phyloP scores from a whole-genome alignment of 1,139 yeast genomes.

The Suhomyces coccinellae region DNA sequence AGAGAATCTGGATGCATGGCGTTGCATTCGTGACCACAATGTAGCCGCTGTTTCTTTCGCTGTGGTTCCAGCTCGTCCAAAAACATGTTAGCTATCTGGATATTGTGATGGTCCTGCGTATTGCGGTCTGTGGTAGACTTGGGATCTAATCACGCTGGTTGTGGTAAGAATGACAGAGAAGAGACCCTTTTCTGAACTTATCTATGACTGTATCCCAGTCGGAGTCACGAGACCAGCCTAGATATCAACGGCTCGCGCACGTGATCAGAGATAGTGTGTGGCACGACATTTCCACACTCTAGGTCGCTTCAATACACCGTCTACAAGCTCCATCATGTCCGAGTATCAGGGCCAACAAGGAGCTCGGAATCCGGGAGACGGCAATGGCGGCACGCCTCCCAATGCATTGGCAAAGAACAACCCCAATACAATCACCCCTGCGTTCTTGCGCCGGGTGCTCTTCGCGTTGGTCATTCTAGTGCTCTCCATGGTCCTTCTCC shows the following conservation, averaged over 20 bases:
- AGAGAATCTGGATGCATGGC: too few species aligned
- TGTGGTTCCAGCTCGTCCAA: background rate
- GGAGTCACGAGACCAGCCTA: background rate
- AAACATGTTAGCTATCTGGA: background rate
- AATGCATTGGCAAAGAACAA: background rate
- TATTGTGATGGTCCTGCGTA: too few species aligned
- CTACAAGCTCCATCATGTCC: background rate
- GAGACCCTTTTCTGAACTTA: too few species aligned
- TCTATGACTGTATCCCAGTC: background rate
- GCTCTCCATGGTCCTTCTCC: slow-evolving; percentile 5
- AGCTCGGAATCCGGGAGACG: background rate
- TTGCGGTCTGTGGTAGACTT: too few species aligned
- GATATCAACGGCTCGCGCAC: background rate
- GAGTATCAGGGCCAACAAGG: background rate
- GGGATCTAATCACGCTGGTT: too few species aligned
- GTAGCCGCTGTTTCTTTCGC: background rate
- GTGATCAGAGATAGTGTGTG: background rate
- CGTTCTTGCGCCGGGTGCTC: background rate
- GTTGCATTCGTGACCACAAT: too few species aligned
- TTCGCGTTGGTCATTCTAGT: slow-evolving; percentile 5
- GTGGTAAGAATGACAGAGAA: too few species aligned
- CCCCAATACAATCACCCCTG: background rate
- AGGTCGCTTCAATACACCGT: too few species aligned
- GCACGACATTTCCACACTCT: background rate
- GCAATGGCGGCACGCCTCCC: background rate